Evolutionary conservation across 805 yeast genomes (phyloP).

Genomic region (Metschnikowia aberdeeniae): DNA sequence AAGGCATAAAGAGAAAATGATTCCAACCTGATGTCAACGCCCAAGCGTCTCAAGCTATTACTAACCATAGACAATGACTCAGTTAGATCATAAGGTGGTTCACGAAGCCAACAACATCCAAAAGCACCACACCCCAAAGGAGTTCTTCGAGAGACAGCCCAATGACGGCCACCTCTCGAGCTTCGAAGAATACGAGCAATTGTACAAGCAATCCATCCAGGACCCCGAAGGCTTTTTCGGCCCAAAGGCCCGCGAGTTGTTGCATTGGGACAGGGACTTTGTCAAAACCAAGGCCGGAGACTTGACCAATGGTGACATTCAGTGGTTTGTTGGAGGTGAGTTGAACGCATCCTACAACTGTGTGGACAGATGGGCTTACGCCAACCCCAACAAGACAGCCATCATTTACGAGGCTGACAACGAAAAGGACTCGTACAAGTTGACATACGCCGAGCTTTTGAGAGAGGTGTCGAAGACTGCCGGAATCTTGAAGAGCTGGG

Average conservation of each 20-base stretch:
- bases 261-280: slow-evolving; percentile 54
- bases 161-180: slow-evolving; percentile 54
- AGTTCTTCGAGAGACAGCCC: slow-evolving; percentile 58
- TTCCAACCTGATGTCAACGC: too few relatives aligned
- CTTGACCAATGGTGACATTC: slow-evolving; percentile 43
- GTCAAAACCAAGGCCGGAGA: slow-evolving; percentile 44
- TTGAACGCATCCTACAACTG: slow-evolving; percentile 77
- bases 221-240: slow-evolving; percentile 56
- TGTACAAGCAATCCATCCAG: slow-evolving; percentile 54
- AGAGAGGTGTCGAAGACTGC: slow-evolving; percentile 69
- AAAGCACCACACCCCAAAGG: slow-evolving; percentile 49
- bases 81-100: slow-evolving; percentile 43
- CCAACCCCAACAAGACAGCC: slow-evolving; percentile 68
- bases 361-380: slow-evolving; percentile 77
- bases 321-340: slow-evolving; percentile 80
- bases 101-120: slow-evolving; percentile 56
- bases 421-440: slow-evolving; percentile 54
- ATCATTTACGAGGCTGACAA: slow-evolving; percentile 81
- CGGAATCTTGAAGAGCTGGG: slow-evolving; percentile 60
- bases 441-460: slow-evolving; percentile 69
- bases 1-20: too few relatives aligned
- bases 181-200: slow-evolving; percentile 59
- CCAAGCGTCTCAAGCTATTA: background rate
- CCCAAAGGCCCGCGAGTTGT: slow-evolving; percentile 44
- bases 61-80: slow-evolving; percentile 22